phyloP scores from a whole-genome alignment of 2,329 filamentous ascomycete genomes.

The Chaetomium sp. region DNA sequence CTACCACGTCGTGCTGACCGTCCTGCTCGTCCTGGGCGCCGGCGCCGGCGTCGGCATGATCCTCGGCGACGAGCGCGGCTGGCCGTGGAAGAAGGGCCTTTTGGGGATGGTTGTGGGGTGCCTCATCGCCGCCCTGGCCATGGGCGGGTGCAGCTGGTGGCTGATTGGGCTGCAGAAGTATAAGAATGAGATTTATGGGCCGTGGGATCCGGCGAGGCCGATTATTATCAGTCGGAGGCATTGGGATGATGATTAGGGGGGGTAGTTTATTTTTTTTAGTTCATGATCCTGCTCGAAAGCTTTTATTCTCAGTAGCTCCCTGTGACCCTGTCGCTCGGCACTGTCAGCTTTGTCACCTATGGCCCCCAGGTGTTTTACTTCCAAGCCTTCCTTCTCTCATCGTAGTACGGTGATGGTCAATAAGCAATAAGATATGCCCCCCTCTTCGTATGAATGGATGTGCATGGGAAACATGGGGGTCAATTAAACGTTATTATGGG shows the following conservation, averaged over 20 bases:
- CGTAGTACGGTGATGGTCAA: too few relatives aligned
- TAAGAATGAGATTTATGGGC: constrained; percentile 97
- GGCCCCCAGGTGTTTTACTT: too few relatives aligned
- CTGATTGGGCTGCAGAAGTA: constrained; percentile 96
- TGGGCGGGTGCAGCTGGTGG: constrained; percentile 98
- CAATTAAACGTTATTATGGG: too few relatives aligned
- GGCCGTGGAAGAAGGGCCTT: constrained; percentile 59
- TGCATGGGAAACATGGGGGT: too few relatives aligned
- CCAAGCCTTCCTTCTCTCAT: too few relatives aligned
- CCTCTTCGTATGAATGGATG: too few relatives aligned
- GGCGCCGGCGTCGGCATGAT: constrained; percentile 74
- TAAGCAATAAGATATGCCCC: too few relatives aligned
- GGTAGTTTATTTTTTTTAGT: constrained; percentile 4
- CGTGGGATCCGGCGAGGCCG: constrained; percentile 94
- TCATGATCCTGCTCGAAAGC: not conserved
- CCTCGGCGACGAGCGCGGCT: constrained; percentile 50
- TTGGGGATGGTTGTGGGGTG: constrained; percentile 76
- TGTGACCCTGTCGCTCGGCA: not conserved
- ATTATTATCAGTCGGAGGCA: constrained; percentile 71
- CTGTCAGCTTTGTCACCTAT: not conserved
- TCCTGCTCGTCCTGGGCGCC: constrained; percentile 75
- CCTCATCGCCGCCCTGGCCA: constrained; percentile 73
- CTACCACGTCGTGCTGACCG: constrained; percentile 77
- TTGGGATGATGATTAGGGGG: constrained; percentile 50
- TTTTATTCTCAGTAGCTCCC: not conserved